Evolutionary conservation across 345 rosid species (phyloP), one percentile per base, ranked within the genome.

Genomic region (Eucalyptus sideroxylon): DNA sequence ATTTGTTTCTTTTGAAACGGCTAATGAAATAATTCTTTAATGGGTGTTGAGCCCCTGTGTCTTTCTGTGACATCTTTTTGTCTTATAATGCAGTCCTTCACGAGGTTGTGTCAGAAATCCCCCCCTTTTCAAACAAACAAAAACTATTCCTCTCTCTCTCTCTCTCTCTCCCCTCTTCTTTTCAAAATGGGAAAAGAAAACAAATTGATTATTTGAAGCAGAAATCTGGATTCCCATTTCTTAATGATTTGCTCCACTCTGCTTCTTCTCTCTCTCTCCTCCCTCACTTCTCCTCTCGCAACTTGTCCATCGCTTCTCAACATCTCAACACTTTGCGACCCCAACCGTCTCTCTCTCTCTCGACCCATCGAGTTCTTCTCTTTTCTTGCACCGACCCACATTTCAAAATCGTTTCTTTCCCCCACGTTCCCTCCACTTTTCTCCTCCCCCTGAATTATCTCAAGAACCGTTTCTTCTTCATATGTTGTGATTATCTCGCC

Each of bases 61-160:
- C 93, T 92, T 90, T 93, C 95, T 93, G 96, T 93, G 95, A 94
- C 98, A 91, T 93, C 92, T 88, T 95, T 94, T 97, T 96, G 98
- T 95, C 96, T 88, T 94, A 94, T 95, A 94, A 92, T 92, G 93
- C 94, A 93, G 93, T 93, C 93, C 93, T 92, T 96, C 98, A 97
- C 97, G 98, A 96, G 97, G 94, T 89, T 91, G 93, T 96, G 99
- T 96, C 99, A 97, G 99, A 93, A 91, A 65, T 88, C 55, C 19
- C 86, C 31, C 45, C 16, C 83, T 87, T 91, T 91, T 93, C 86
- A 87, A 92, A 92, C 91, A 55, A 77, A 89, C 80, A 50, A 86
- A 55, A 77, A 87, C 50, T 37, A 83, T 51, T 56, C 47, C 62
- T 23, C 6, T 60, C 83, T 88, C 83, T 87, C 87, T 91, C 88